Conservation (phyloP, 495 filamentous ascomycete species). For the Aspergillus bertholletiae region DNA sequence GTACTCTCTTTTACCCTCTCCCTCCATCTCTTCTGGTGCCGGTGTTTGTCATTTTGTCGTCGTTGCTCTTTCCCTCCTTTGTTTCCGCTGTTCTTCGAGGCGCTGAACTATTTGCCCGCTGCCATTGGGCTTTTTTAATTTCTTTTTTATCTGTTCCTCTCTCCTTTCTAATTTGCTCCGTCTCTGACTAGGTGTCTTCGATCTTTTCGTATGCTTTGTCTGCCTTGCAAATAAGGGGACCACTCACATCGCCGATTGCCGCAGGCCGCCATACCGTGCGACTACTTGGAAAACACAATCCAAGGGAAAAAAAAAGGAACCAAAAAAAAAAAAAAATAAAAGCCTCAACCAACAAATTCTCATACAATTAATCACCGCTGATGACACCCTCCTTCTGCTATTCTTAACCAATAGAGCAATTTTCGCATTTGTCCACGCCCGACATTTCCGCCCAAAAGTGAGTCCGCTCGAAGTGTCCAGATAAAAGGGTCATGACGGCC, state of each 20-base stretch:
- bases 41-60: slow-evolving; percentile 1
- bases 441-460: slow-evolving; percentile 14
- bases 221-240: slow-evolving; percentile 1
- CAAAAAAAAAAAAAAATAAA: slow-evolving; percentile 8
- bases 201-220: background rate
- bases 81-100: slow-evolving; percentile 1
- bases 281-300: slow-evolving; percentile 7
- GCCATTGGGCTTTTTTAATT: background rate
- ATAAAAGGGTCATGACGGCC: slow-evolving; percentile 44
- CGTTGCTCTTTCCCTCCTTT: background rate
- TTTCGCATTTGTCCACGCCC: slow-evolving; percentile 9
- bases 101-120: background rate
- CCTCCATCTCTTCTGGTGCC: background rate
- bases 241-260: slow-evolving; percentile 16
- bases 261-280: slow-evolving; percentile 21
- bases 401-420: slow-evolving; percentile 16
- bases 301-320: too few species aligned
- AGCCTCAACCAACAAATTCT: background rate
- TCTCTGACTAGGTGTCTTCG: background rate
- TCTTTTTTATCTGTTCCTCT: background rate
- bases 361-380: slow-evolving; percentile 11
- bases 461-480: slow-evolving; percentile 3
- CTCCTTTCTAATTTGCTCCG: background rate
- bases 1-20: slow-evolving; percentile 4
- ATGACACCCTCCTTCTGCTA: slow-evolving; percentile 15